A percentile compares a stretch with the other conserved stretches of the same genome.
Conservation (phyloP, 345 rosid genomes). For the Punica granatum region DNA sequence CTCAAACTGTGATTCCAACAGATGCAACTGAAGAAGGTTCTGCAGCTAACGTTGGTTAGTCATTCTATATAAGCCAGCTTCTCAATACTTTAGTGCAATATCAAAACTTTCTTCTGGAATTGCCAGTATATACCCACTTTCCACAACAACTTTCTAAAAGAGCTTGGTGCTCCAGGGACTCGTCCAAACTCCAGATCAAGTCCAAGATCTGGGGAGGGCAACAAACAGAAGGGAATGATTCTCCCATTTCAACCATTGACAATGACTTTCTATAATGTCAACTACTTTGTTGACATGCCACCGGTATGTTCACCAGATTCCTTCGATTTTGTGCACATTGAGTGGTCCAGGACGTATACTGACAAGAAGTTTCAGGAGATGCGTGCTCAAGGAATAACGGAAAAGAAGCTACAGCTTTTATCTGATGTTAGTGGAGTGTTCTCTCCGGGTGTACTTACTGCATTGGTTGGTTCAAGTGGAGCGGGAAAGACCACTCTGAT, state of each 20-base stretch:
- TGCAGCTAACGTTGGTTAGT: slow-evolving; percentile 19
- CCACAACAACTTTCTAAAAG: background rate
- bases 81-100: background rate
- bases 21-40: slow-evolving; percentile 34
- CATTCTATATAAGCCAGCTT: background rate
- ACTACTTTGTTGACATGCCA: slow-evolving; percentile 90
- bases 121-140: background rate
- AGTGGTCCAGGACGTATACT: background rate
- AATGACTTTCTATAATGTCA: slow-evolving; percentile 89
- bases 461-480: slow-evolving; percentile 94
- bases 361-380: slow-evolving; percentile 45
- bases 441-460: slow-evolving; percentile 89
- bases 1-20: slow-evolving; percentile 29
- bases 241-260: slow-evolving; percentile 86
- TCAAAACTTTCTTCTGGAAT: background rate
- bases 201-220: slow-evolving; percentile 19
- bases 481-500: slow-evolving; percentile 94
- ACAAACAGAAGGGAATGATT: slow-evolving; percentile 73
- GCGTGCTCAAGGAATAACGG: slow-evolving; percentile 64
- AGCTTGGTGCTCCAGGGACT: background rate
- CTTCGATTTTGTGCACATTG: background rate
- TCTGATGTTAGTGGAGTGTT: slow-evolving; percentile 84
- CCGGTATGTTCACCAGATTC: slow-evolving; percentile 32
- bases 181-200: background rate
- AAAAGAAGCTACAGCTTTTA: slow-evolving; percentile 60